phyloP scores from a whole-genome alignment of 2,329 filamentous ascomycete genomes.

The Penicillium sumatraense region DNA sequence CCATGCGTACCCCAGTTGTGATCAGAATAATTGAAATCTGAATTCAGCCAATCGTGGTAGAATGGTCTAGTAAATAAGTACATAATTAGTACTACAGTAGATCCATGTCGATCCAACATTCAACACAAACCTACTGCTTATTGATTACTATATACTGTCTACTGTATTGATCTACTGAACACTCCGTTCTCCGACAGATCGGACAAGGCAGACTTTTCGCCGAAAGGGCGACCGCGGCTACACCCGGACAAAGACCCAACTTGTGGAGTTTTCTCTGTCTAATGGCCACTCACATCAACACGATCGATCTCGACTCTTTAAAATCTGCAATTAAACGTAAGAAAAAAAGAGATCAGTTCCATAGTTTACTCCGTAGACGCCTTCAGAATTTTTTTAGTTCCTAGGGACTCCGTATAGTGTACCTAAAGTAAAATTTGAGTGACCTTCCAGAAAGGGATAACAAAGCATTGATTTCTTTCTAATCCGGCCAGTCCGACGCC shows the following conservation, averaged over 20 bases:
- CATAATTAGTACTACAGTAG: too few species aligned
- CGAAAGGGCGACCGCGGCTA: slow-evolving; percentile 16
- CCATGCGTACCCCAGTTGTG: not conserved
- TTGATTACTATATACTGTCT: not conserved
- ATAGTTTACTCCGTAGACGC: not conserved
- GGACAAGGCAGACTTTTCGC: slow-evolving; percentile 22
- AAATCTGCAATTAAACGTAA: slow-evolving; percentile 32
- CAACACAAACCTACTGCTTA: not conserved
- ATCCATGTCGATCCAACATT: too few species aligned
- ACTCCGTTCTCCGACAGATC: slow-evolving; percentile 27
- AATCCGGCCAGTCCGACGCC: not conserved
- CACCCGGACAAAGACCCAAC: slow-evolving; percentile 11
- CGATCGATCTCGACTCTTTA: slow-evolving; percentile 21
- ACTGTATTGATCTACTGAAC: slow-evolving; percentile 24
- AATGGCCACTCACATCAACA: slow-evolving; percentile 19
- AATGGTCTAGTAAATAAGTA: not conserved
- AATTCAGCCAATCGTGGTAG: not conserved
- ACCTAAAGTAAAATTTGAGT: not conserved
- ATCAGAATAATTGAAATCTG: not conserved
- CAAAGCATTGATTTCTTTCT: slow-evolving; percentile 4
- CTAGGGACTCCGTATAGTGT: too few species aligned
- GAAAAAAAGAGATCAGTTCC: slow-evolving; percentile 22
- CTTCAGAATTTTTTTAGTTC: slow-evolving; percentile 11
- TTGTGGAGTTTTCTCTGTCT: slow-evolving; percentile 20
- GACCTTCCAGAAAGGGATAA: not conserved